These are phyloP conservation scores for Tetrahymena borealis DNA, from an alignment of 73 alveolate genomes.

Conservation along the genomic window DNA sequence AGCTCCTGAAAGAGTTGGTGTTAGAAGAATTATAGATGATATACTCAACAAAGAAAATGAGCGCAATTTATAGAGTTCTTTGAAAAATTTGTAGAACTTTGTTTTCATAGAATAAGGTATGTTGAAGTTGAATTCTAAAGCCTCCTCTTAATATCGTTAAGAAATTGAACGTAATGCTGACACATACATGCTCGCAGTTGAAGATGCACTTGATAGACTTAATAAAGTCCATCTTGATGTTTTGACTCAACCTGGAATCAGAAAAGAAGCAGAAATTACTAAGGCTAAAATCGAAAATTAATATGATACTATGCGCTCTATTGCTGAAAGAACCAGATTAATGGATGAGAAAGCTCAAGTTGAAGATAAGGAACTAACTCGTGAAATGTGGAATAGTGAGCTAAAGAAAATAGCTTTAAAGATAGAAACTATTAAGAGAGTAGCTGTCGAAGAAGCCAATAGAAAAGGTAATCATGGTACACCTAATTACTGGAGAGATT, in stretches of 20 bases:
- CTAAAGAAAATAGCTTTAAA: neutral
- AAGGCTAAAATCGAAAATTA: neutral
- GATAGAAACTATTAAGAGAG: neutral
- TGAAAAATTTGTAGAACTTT: neutral
- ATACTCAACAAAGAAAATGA: neutral
- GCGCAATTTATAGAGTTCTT: neutral
- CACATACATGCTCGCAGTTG: neutral
- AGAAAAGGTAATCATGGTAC: neutral
- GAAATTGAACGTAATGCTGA: neutral
- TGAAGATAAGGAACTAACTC: neutral
- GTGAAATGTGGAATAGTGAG: slow-evolving; percentile 1
- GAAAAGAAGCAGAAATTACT: neutral
- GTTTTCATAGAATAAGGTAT: neutral
- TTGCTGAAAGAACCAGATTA: neutral
- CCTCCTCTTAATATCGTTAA: neutral
- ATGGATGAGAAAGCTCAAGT: neutral
- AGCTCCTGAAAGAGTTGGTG: neutral
- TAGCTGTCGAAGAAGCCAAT: neutral
- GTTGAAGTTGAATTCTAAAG: neutral
- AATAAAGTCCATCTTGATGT: neutral
- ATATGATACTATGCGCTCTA: neutral
- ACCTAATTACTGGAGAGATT: neutral
- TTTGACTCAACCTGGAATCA: neutral
- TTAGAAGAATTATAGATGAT: neutral
- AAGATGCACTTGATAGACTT: neutral